phyloP scores from a whole-genome alignment of 108 stramenopile genomes.

The Discostella stelligeroides region DNA sequence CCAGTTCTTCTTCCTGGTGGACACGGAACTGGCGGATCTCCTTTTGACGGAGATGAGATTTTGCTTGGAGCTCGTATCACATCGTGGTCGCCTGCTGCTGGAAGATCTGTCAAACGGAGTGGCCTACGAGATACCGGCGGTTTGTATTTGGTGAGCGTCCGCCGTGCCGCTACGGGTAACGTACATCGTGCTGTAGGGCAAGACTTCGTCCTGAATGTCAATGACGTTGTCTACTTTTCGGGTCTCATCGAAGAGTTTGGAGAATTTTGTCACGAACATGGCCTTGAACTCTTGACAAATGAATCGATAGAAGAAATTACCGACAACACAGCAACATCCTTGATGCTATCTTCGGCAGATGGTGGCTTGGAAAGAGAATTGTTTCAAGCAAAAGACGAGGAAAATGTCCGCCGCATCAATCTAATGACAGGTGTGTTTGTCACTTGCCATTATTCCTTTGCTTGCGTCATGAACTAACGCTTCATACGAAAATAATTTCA shows the following conservation, averaged over 20 bases:
- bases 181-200: conserved; percentile 80
- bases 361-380: neutral
- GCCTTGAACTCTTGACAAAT: conserved; percentile 72
- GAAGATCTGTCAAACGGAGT: conserved; percentile 64
- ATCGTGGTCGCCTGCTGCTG: conserved; percentile 69
- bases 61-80: conserved; percentile 67
- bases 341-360: neutral
- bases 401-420: conserved; percentile 3
- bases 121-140: conserved; percentile 77
- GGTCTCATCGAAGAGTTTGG: conserved; percentile 76
- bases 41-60: conserved; percentile 41
- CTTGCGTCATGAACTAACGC: too few relatives aligned
- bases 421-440: conserved; percentile 2
- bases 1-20: conserved; percentile 68
- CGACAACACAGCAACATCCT: neutral
- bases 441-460: too few relatives aligned
- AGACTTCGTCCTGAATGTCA: conserved; percentile 75
- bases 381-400: neutral
- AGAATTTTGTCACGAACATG: conserved; percentile 78
- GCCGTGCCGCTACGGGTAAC: conserved; percentile 72
- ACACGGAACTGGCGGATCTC: conserved; percentile 7
- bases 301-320: conserved; percentile 21
- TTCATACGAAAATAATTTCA: too few relatives aligned
- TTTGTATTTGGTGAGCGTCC: conserved; percentile 75
- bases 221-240: conserved; percentile 80